Base-by-base conservation (phyloP, 1,139 yeast genomes). In the Kodamaea sp. region DNA sequence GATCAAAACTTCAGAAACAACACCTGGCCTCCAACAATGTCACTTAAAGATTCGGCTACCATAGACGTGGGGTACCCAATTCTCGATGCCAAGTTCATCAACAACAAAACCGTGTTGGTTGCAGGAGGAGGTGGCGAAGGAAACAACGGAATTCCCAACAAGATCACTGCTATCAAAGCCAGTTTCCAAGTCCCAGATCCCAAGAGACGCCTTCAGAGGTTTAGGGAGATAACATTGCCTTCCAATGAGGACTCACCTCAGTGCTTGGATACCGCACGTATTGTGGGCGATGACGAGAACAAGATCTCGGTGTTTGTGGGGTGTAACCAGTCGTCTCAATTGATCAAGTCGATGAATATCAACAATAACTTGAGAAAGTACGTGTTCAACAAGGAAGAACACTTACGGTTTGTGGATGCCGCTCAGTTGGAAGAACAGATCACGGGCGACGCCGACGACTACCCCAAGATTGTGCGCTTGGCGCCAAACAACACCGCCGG, bases 51-150 rank as follows among this genome's bases (percentile, higher is more conserved):
- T 12, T 58, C 68, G 31, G 69, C 66, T 5, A 53, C 63, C 5
- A 57, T 75, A 38, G 80, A 82, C 49, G 67, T 83, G 29, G 90
- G 86, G 3, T 88, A 84, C 53, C 97, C 98, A 1, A 73, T 88
- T 11, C 85, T 83, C 51, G 94, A 87, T 2, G 81, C 90, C 39
- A 75, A 76, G 44, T 90, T 87, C 55, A 67, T 82, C 35, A 71
- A 78, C 47, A 73, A 80, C 47, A 66, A 71, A 45, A 75, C 82
- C 3, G 59, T 89, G 22, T 59, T 89, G 34, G 85, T 84, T 19
- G 79, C 89, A 5, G 98, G 98, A 26, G 98, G 97, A 28, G 97
- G 97, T 24, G 97, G 97, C 24, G 95, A 87, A 58, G 95, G 95
- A 11, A 82, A 77, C 51, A 71, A 87, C 53, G 97, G 96, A 28